phyloP scores from a whole-genome alignment of 116 monocot genomes.

The Phalaenopsis hybrid region DNA sequence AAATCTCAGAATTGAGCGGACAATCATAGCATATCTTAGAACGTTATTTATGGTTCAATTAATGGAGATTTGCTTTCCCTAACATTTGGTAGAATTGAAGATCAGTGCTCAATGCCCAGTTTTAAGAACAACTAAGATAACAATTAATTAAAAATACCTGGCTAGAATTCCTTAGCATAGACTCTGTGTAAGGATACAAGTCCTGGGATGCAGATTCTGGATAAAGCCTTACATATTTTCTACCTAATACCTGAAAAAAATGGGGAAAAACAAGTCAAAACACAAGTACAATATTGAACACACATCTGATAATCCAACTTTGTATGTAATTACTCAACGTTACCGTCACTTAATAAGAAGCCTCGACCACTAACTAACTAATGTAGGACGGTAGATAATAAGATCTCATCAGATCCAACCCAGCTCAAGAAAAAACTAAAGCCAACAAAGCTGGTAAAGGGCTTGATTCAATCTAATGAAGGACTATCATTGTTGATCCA shows the following conservation, averaged over 20 bases:
- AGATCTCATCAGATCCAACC: no score
- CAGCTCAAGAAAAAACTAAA: no score
- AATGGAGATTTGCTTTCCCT: neutral
- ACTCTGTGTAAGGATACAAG: constrained; percentile 73
- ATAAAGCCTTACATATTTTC: constrained; percentile 94
- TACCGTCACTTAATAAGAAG: neutral
- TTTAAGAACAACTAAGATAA: neutral
- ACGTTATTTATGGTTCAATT: neutral
- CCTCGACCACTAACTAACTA: no score
- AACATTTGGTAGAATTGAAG: neutral
- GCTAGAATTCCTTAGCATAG: constrained; percentile 90
- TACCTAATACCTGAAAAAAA: constrained; percentile 72
- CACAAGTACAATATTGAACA: neutral
- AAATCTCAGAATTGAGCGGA: no score
- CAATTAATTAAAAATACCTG: constrained; percentile 40
- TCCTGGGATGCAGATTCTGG: constrained; percentile 58
- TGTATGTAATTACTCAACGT: neutral
- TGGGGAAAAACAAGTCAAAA: neutral
- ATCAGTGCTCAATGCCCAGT: neutral
- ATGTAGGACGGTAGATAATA: no score
- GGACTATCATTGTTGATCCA: no score
- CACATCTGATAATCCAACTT: neutral
- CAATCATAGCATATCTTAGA: no score
- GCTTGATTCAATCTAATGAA: no score
- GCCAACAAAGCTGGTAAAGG: no score